phyloP scores from a whole-genome alignment of 2,329 filamentous ascomycete genomes.

The Penicillium sp. region DNA sequence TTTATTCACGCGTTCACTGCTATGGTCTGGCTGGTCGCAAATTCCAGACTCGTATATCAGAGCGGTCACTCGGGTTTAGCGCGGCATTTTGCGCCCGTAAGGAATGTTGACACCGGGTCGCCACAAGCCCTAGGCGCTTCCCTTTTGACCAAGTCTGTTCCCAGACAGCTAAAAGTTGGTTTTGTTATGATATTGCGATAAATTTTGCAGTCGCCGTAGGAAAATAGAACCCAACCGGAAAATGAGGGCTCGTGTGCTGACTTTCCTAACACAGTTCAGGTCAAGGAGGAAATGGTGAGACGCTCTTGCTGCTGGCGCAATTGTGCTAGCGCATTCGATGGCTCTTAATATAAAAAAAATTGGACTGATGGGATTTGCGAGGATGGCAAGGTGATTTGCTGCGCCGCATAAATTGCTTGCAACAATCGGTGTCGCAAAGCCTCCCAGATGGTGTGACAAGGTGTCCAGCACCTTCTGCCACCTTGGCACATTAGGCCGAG shows the following conservation, averaged over 20 bases:
- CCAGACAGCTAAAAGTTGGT: not conserved
- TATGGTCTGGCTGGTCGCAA: slow-evolving; percentile 8
- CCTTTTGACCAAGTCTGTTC: not conserved
- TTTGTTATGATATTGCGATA: not conserved
- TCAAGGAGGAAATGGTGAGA: not conserved
- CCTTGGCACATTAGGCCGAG: not conserved
- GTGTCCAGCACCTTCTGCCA: not conserved
- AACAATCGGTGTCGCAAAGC: not conserved
- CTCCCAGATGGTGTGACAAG: not conserved
- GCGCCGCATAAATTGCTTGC: no score
- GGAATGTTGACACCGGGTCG: not conserved
- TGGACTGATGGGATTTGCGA: no score
- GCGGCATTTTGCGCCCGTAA: not conserved
- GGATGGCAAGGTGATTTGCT: no score
- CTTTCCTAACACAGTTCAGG: not conserved
- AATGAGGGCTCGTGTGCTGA: not conserved
- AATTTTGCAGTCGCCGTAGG: not conserved
- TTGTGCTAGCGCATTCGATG: not conserved
- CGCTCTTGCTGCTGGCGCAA: not conserved
- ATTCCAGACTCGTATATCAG: slow-evolving; percentile 8
- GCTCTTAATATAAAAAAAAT: not conserved
- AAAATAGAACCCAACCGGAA: not conserved
- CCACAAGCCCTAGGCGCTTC: not conserved
- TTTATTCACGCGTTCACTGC: slow-evolving; percentile 3
- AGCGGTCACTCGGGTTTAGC: not conserved